Base-by-base conservation (phyloP, 169 alveolate genomes). In the Plasmodium blacklocki region DNA sequence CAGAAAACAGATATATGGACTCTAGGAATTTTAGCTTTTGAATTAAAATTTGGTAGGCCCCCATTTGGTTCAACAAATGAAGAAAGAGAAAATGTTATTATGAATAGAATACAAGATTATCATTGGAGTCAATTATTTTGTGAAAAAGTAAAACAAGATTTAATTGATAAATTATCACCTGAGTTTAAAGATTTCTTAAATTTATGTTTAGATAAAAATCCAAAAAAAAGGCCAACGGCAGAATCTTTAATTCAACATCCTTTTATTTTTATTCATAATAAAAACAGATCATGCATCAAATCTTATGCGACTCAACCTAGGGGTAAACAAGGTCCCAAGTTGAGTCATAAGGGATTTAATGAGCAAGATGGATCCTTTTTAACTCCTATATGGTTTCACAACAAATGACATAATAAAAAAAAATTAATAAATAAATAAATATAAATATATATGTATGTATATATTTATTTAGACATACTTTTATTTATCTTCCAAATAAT, bases 1-100 rank as follows among this genome's bases (percentile, higher is more conserved):
- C 96, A 94, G 43, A 94, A 95, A 60, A 95, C 96, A 66, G 97
- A 95, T 67, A 91, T 95, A 23, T 95, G 97, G 97, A 93, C 96
- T 23, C 45, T 95, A 21, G 97, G 97, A 0, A 93, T 95, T 2
- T 88, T 95, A 52, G 97, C 96, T 12, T 94, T 94, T 73, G 97
- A 95, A 73, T 93, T 95, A 19, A 93, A 72, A 60, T 93, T 94
- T 72, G 96, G 96, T 4, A 68, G 74, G 45, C 93, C 96, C 2
- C 96, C 96, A 29, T 94, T 94, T 63, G 96, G 96, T 12, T 88
- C 96, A 29, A 94, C 96, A 0, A 86, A 93, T 39, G 93, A 92
- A 64, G 96, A 94, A 47, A 66, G 73, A 67, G 88, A 90, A 66
- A 92, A 80, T 62, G 39, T 59, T 2, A 93, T 94, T 45, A 88